These are phyloP conservation scores for Proteromonas lacertae DNA, from an alignment of 352 stramenopile species.

Conservation along the genomic window DNA sequence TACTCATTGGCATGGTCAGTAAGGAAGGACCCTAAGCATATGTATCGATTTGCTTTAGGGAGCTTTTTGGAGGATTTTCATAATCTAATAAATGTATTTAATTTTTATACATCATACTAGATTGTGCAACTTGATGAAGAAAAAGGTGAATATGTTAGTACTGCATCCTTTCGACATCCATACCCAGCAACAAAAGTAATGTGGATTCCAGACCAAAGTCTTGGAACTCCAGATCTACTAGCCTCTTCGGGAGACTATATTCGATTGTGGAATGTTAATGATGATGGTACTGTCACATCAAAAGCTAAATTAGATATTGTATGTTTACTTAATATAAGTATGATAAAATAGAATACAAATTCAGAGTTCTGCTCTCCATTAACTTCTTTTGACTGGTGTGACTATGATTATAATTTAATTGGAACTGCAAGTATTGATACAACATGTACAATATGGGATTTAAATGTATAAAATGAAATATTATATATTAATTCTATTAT, in stretches of 20 bases:
- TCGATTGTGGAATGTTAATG: slow-evolving; percentile 17
- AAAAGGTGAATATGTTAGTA: slow-evolving; percentile 12
- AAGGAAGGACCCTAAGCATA: slow-evolving; percentile 3
- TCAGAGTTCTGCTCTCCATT: slow-evolving; percentile 71
- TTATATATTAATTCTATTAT: too few relatives aligned
- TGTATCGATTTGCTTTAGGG: slow-evolving; percentile 35
- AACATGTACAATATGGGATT: slow-evolving; percentile 92
- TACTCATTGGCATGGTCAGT: slow-evolving; percentile 32
- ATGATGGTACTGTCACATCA: slow-evolving; percentile 14
- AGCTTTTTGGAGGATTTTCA: slow-evolving; percentile 45
- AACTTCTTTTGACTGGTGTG: slow-evolving; percentile 93
- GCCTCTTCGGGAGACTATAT: slow-evolving; percentile 39
- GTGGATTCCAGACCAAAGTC: slow-evolving; percentile 14
- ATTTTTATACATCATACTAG: not conserved
- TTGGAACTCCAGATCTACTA: slow-evolving; percentile 18
- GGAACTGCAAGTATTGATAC: slow-evolving; percentile 81
- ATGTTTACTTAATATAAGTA: too few relatives aligned
- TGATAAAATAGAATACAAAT: too few relatives aligned
- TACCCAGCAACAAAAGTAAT: slow-evolving; percentile 50
- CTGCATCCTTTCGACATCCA: slow-evolving; percentile 33
- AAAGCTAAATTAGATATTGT: slow-evolving; percentile 30
- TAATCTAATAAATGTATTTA: slow-evolving; percentile 21
- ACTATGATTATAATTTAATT: slow-evolving; percentile 64
- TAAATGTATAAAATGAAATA: slow-evolving; percentile 49
- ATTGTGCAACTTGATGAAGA: slow-evolving; percentile 4